Percentiles rank a stretch among this genome's conserved stretches.
Conservation (phyloP, 1,139 yeast species). For the Spencermartinsiella ligniputridi region DNA sequence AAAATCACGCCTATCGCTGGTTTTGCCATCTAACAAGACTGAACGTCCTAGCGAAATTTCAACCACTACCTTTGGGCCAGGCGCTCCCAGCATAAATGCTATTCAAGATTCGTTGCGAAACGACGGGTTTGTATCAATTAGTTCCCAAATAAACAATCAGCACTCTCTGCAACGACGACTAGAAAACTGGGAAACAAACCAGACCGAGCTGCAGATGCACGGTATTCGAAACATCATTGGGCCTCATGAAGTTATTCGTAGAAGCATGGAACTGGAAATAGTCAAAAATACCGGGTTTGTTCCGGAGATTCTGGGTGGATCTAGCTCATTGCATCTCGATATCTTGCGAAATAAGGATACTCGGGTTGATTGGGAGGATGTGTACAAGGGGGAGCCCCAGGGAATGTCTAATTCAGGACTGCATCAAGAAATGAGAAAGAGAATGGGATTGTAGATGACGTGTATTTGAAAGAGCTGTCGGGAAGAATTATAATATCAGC, state of each 20-base stretch:
- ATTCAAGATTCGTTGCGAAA: conserved; percentile 29
- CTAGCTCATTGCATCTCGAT: conserved; percentile 62
- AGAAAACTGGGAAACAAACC: conserved; percentile 74
- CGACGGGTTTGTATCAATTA: conserved; percentile 33
- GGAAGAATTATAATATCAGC: too few relatives aligned
- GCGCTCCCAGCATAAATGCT: conserved; percentile 28
- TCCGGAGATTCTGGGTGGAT: conserved; percentile 58
- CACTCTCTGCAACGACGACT: conserved; percentile 84
- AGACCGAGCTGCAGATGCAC: conserved; percentile 66
- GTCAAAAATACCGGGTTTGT: conserved; percentile 69
- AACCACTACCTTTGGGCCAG: conserved; percentile 14
- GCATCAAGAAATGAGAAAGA: conserved; percentile 68
- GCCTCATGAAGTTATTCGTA: conserved; percentile 86
- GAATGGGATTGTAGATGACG: conserved; percentile 51
- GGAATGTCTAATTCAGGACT: conserved; percentile 25
- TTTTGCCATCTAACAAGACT: background rate
- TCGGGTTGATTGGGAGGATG: conserved; percentile 88
- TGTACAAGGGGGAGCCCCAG: conserved; percentile 47
- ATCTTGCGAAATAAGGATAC: conserved; percentile 74
- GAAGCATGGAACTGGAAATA: conserved; percentile 78
- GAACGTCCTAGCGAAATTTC: background rate
- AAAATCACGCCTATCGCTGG: background rate
- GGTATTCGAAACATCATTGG: conserved; percentile 82
- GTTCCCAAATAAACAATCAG: conserved; percentile 70
- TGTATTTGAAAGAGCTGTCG: too few relatives aligned